Conservation (phyloP, 1,139 yeast genomes). For the Candida smagusa region DNA sequence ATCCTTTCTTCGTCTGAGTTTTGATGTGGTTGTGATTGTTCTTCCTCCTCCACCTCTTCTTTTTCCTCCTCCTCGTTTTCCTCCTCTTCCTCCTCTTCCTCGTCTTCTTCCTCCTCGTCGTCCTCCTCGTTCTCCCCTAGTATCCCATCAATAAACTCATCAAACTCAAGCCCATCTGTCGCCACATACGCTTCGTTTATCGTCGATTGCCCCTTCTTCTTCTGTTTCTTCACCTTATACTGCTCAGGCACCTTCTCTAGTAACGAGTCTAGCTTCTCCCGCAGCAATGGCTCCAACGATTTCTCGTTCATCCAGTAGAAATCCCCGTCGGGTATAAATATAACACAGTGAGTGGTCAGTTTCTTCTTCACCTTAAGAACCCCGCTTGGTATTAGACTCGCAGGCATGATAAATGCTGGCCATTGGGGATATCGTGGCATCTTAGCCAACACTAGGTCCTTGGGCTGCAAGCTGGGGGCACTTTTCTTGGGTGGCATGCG, state of each 20-base stretch:
- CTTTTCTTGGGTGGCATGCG: conserved; percentile 28
- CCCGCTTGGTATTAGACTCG: conserved; percentile 34
- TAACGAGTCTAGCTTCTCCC: conserved; percentile 25
- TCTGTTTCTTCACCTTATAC: conserved; percentile 14
- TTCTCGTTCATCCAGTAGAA: conserved; percentile 46
- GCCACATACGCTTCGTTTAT: conserved; percentile 42
- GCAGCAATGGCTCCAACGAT: conserved; percentile 30
- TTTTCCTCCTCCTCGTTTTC: conserved; percentile 23
- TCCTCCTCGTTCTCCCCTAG: conserved; percentile 20
- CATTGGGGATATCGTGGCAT: conserved; percentile 50
- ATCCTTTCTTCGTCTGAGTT: conserved; percentile 6
- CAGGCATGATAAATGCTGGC: conserved; percentile 50
- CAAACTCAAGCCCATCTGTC: conserved; percentile 36
- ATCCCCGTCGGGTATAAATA: conserved; percentile 49
- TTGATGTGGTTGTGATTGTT: conserved; percentile 8
- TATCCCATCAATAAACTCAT: conserved; percentile 34
- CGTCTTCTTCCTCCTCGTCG: conserved; percentile 26
- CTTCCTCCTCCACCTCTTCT: conserved; percentile 14
- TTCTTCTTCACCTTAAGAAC: conserved; percentile 40
- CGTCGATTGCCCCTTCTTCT: conserved; percentile 26
- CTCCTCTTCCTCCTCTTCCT: conserved; percentile 29
- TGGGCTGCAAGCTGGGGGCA: conserved; percentile 24
- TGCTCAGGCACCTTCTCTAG: conserved; percentile 31
- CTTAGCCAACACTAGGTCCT: conserved; percentile 42
- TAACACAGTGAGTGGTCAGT: conserved; percentile 39